A percentile compares a stretch with the other conserved stretches of the same genome.
Conservation (phyloP, 1,139 yeast species). For the Geotrichum armillariae region DNA sequence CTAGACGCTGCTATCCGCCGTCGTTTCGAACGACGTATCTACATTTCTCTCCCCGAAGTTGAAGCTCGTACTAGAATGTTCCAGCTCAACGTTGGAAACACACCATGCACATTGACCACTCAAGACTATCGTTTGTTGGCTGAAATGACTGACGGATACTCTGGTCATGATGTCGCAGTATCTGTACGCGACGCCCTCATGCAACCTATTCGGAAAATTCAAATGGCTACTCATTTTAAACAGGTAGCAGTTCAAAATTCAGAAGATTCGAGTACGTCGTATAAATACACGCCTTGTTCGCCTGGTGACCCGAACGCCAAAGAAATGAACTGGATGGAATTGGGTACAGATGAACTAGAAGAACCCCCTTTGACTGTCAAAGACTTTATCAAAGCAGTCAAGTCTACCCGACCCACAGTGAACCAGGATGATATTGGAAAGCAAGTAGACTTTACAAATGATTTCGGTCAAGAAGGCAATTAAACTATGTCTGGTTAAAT, state of each 20-base stretch:
- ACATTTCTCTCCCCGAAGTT: conserved; percentile 89
- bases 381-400: conserved; percentile 91
- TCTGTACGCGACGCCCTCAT: conserved; percentile 96
- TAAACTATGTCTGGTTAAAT: not conserved
- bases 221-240: conserved; percentile 93
- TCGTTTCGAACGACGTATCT: conserved; percentile 92
- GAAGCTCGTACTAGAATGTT: conserved; percentile 93
- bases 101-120: conserved; percentile 75
- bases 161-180: conserved; percentile 96
- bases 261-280: conserved; percentile 39
- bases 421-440: conserved; percentile 77
- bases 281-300: conserved; percentile 83
- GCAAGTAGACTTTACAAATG: conserved; percentile 87
- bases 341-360: conserved; percentile 81
- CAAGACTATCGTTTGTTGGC: conserved; percentile 79
- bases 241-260: conserved; percentile 36
- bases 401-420: conserved; percentile 92
- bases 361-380: conserved; percentile 90
- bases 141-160: conserved; percentile 94
- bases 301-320: conserved; percentile 88
- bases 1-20: conserved; percentile 96
- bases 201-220: conserved; percentile 97
- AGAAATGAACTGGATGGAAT: conserved; percentile 93
- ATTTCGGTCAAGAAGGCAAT: conserved; percentile 92
- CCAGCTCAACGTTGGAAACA: conserved; percentile 86